Percentiles rank a stretch among this genome's conserved stretches.
phyloP scores from a whole-genome alignment of 192 early-diverging fungal genomes.

The Neocallimastix lanati region DNA sequence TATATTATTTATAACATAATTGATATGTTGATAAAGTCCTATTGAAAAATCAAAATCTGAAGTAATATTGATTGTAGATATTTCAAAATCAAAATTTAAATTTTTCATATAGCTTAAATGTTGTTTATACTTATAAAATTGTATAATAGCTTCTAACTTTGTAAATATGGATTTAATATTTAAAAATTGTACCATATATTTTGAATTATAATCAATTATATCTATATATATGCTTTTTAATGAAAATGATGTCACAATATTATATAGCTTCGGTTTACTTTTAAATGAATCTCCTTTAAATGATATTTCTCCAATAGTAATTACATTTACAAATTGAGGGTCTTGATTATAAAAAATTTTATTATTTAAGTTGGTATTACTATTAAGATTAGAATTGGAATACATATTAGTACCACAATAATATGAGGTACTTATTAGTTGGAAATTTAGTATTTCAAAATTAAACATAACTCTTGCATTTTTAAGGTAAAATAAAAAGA shows the following conservation, averaged over 20 bases:
- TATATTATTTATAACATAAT: neutral
- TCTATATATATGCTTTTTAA: neutral
- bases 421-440: neutral
- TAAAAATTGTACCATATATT: neutral
- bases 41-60: neutral
- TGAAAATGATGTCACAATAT: neutral
- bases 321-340: neutral
- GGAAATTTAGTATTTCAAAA: neutral
- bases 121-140: neutral
- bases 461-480: neutral
- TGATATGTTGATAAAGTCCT: neutral
- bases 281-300: neutral
- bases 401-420: neutral
- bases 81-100: neutral
- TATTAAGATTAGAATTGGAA: too few species aligned
- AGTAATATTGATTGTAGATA: neutral
- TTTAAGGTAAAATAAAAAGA: neutral
- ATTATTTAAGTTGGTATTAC: neutral
- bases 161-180: neutral
- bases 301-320: neutral
- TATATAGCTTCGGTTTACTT: neutral
- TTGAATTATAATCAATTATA: neutral
- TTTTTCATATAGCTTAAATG: neutral
- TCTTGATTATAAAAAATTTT: neutral
- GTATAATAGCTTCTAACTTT: neutral